Conservation (phyloP, 1,284 basidiomycete genomes). For the Heterobasidion parviporum region DNA sequence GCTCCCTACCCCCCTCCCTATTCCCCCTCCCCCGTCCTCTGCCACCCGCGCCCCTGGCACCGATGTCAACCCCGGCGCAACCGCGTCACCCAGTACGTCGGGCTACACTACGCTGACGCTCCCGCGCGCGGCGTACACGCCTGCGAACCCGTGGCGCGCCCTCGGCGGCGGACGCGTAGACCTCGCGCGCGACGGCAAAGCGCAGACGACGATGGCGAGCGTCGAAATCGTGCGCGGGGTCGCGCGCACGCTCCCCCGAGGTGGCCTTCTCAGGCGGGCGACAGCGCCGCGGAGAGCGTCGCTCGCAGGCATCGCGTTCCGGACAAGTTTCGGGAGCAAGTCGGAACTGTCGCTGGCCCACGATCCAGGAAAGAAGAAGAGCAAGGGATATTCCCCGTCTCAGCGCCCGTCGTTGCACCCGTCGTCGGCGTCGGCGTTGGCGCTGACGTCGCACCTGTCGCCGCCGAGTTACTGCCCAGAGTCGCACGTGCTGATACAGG, state of each 20-base stretch:
- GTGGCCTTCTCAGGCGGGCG: constrained; percentile 5
- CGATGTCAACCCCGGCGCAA: constrained; percentile 5
- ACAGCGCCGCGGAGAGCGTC: neutral
- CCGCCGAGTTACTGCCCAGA: constrained; percentile 68
- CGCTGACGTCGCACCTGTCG: constrained; percentile 57
- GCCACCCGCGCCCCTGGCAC: neutral
- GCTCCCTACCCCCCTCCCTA: constrained; percentile 16
- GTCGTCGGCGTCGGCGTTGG: constrained; percentile 10
- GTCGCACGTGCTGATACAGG: constrained; percentile 69
- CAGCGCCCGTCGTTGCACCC: constrained; percentile 26
- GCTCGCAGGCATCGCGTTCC: neutral
- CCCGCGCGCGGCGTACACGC: constrained; percentile 45
- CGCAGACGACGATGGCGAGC: constrained; percentile 80
- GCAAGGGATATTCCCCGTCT: constrained; percentile 12
- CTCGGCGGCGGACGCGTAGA: constrained; percentile 46
- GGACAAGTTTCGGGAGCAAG: constrained; percentile 12
- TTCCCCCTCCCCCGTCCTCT: constrained; percentile 14
- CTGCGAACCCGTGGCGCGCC: constrained; percentile 25
- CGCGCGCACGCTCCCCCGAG: constrained; percentile 17
- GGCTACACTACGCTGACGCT: constrained; percentile 68
- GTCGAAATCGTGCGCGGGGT: constrained; percentile 70
- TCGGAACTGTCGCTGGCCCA: constrained; percentile 12
- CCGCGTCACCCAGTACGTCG: constrained; percentile 31
- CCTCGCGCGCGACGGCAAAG: constrained; percentile 64
- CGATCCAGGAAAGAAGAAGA: constrained; percentile 28